Evolutionary conservation across 106 monocot genomes (phyloP).

Genomic region (Alisma plantagoaquatica): DNA sequence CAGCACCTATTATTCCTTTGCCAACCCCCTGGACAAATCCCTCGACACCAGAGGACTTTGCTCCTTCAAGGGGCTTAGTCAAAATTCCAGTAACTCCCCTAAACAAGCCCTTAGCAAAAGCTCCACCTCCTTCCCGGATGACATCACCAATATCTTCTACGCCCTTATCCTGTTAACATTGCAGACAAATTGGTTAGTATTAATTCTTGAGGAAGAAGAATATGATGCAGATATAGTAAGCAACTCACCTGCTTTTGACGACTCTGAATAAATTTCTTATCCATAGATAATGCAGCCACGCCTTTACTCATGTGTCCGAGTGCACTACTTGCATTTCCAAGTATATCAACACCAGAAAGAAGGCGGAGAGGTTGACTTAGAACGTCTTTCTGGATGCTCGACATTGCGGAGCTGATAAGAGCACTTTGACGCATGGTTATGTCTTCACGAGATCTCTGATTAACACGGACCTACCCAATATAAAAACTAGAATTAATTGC

Average conservation of each 20-base stretch:
- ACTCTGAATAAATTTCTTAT: constrained; percentile 94
- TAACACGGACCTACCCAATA: constrained; percentile 52
- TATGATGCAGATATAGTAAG: too few species aligned
- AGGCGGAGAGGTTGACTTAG: constrained; percentile 88
- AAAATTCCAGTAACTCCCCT: constrained; percentile 95
- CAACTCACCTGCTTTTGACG: constrained; percentile 60
- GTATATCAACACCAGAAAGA: constrained; percentile 94
- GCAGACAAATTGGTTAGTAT: constrained; percentile 7
- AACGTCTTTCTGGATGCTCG: constrained; percentile 87
- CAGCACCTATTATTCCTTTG: constrained; percentile 94
- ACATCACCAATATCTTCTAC: constrained; percentile 94
- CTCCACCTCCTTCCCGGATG: constrained; percentile 92
- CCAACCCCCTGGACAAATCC: constrained; percentile 97
- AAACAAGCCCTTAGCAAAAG: constrained; percentile 86
- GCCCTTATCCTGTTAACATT: constrained; percentile 70
- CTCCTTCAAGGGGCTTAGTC: constrained; percentile 95
- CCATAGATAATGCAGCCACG: constrained; percentile 90
- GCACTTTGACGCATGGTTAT: constrained; percentile 84
- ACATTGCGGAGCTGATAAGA: constrained; percentile 55
- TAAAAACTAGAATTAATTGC: too few species aligned
- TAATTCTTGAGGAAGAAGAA: too few species aligned
- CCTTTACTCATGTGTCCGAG: constrained; percentile 98
- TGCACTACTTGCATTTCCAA: constrained; percentile 95
- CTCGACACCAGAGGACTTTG: constrained; percentile 94
- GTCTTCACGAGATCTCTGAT: constrained; percentile 64